Conservation (phyloP, 257 asterid genomes). For the Plantago ovata region DNA sequence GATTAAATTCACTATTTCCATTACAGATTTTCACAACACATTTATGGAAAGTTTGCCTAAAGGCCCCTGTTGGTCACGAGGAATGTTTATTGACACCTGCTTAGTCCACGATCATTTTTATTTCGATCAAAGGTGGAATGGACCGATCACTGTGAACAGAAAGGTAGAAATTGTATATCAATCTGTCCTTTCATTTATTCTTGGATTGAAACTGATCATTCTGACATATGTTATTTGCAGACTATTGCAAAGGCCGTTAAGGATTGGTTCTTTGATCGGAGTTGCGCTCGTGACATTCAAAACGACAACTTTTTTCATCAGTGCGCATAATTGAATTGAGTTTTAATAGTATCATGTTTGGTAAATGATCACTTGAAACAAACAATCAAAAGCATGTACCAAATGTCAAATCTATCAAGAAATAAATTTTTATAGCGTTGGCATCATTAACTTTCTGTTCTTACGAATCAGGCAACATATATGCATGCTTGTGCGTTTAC, state of each 20-base stretch:
- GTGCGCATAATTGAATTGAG: neutral
- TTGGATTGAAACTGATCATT: too few relatives aligned
- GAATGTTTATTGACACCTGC: conserved; percentile 27
- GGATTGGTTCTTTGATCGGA: neutral
- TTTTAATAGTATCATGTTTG: neutral
- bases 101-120: conserved; percentile 20
- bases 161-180: conserved; percentile 6
- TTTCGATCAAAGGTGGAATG: neutral
- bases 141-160: neutral
- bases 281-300: neutral
- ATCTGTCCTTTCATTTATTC: too few relatives aligned
- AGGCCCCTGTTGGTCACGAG: neutral
- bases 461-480: too few relatives aligned
- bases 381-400: too few relatives aligned
- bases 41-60: conserved; percentile 11
- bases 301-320: neutral
- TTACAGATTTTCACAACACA: conserved; percentile 25
- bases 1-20: neutral
- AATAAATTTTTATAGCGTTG: too few relatives aligned
- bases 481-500: too few relatives aligned
- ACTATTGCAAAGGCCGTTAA: neutral
- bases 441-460: too few relatives aligned
- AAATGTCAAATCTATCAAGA: too few relatives aligned
- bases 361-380: too few relatives aligned
- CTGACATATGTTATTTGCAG: too few relatives aligned